These are phyloP conservation scores for Candida michaelii DNA, from an alignment of 805 yeast species.

Conservation along the genomic window DNA sequence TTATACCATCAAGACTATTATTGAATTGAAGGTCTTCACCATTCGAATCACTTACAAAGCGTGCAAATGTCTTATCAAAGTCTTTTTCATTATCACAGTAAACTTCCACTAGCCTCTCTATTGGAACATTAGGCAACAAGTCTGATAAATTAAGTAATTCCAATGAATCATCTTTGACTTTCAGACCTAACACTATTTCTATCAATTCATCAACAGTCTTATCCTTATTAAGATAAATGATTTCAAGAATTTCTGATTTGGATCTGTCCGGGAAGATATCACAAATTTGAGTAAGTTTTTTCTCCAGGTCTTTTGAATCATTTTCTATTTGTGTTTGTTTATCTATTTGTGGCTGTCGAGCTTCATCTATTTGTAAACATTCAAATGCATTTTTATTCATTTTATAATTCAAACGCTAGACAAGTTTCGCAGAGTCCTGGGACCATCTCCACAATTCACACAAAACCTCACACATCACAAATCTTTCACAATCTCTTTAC, in stretches of 20 bases:
- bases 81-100: background rate
- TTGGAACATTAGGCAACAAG: constrained; percentile 6
- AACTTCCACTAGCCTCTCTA: background rate
- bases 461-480: too few species aligned
- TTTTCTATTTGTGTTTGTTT: background rate
- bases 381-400: too few species aligned
- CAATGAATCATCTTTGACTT: background rate
- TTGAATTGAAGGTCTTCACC: background rate
- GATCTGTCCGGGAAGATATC: constrained; percentile 7
- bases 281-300: background rate
- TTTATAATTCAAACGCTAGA: too few species aligned
- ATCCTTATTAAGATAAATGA: constrained; percentile 2
- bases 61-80: constrained; percentile 3
- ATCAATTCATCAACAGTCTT: background rate
- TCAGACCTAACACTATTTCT: background rate
- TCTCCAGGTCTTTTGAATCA: background rate
- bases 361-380: background rate
- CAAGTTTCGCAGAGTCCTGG: too few species aligned
- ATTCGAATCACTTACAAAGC: background rate
- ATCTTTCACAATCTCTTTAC: too few species aligned
- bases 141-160: constrained; percentile 8
- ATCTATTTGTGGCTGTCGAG: background rate
- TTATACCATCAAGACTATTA: background rate
- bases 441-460: too few species aligned
- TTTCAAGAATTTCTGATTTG: constrained; percentile 10